Conservation (phyloP, 371 early-diverging fungal species). For the Rhizoclosmatium hyalinum region DNA sequence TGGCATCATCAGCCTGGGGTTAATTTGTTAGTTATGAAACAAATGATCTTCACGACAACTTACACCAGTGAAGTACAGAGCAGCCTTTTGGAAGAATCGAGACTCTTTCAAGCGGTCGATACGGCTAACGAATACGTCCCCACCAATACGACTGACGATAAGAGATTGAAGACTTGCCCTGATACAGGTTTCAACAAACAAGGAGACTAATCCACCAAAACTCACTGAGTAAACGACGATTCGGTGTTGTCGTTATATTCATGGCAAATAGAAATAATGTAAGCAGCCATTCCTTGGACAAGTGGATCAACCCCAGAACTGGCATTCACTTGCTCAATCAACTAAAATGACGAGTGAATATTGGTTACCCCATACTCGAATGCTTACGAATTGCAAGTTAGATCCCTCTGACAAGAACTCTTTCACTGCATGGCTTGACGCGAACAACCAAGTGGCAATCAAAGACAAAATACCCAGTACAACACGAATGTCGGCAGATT, state of each 20-base stretch:
- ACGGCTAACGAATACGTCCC: slow-evolving; percentile 80
- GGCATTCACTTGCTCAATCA: slow-evolving; percentile 85
- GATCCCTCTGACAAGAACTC: slow-evolving; percentile 87
- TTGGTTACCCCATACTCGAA: not conserved
- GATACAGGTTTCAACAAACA: not conserved
- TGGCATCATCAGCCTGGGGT: slow-evolving; percentile 34
- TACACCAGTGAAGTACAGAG: slow-evolving; percentile 65
- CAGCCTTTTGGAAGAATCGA: slow-evolving; percentile 75
- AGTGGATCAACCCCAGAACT: slow-evolving; percentile 81
- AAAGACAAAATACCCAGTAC: slow-evolving; percentile 75
- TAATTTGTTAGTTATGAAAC: not conserved
- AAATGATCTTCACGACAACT: not conserved
- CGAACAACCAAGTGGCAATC: slow-evolving; percentile 82
- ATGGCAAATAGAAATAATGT: slow-evolving; percentile 82
- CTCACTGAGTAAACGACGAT: slow-evolving; percentile 70
- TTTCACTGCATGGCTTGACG: slow-evolving; percentile 76
- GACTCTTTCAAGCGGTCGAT: slow-evolving; percentile 86
- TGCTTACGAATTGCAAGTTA: slow-evolving; percentile 85
- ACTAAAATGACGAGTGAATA: slow-evolving; percentile 44
- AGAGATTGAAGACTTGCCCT: slow-evolving; percentile 80
- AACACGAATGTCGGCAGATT: slow-evolving; percentile 67
- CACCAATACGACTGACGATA: slow-evolving; percentile 81
- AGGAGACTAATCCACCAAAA: slow-evolving; percentile 9
- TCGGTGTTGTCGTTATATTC: slow-evolving; percentile 85
- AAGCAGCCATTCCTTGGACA: slow-evolving; percentile 90